These are phyloP conservation scores for Ligustrum vulgare DNA, from an alignment of 257 asterid genomes.

Conservation along the genomic window DNA sequence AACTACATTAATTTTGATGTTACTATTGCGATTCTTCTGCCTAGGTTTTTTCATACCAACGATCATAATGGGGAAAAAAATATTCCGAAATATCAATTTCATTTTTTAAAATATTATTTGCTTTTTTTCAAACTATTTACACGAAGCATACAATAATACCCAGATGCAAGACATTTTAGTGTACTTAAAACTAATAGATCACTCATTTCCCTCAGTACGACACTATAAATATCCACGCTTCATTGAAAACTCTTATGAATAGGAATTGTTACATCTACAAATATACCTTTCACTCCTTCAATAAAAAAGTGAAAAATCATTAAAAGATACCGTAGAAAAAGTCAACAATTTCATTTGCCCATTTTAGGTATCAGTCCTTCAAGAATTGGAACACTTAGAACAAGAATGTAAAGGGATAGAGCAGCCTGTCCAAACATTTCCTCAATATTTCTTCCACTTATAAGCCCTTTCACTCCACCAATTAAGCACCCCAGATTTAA, in stretches of 20 bases:
- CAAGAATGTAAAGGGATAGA: conserved; percentile 50
- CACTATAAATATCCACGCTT: not conserved
- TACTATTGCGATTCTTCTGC: too few species aligned
- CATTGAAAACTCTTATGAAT: not conserved
- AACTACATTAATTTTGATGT: too few species aligned
- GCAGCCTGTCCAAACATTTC: conserved; percentile 74
- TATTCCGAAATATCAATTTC: too few species aligned
- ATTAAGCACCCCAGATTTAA: conserved; percentile 55
- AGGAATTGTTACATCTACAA: conserved; percentile 2
- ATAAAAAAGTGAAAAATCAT: not conserved
- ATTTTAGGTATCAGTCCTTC: conserved; percentile 58
- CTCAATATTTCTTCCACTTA: conserved; percentile 35
- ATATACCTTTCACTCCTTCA: conserved; percentile 9
- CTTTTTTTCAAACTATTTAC: too few species aligned
- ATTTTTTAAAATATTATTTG: too few species aligned
- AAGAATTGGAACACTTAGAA: conserved; percentile 63
- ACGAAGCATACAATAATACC: too few species aligned
- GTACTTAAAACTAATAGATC: too few species aligned
- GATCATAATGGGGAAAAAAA: too few species aligned
- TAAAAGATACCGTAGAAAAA: too few species aligned
- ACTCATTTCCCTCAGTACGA: not conserved
- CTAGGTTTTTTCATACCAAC: too few species aligned
- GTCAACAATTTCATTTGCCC: conserved; percentile 34
- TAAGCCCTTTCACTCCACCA: conserved; percentile 49
- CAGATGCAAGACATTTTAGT: too few species aligned